phyloP scores from a whole-genome alignment of 2,329 filamentous ascomycete species.

The Botrytis tulipae region DNA sequence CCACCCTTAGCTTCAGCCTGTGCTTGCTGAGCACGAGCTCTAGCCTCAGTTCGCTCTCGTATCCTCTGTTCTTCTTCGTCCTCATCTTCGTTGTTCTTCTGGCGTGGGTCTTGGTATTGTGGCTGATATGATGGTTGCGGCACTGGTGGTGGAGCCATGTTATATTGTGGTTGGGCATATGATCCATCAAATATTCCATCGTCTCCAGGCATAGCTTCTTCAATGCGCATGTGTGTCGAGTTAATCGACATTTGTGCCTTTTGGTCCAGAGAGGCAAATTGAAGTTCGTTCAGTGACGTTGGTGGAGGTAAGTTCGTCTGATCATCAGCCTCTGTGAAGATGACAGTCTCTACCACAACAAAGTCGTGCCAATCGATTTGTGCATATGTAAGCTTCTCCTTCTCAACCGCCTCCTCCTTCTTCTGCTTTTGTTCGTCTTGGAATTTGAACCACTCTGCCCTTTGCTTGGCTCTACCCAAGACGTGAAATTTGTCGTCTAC shows the following conservation, averaged over 20 bases:
- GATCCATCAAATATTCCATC: slow-evolving; percentile 59
- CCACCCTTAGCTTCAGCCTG: slow-evolving; percentile 73
- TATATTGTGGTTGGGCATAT: slow-evolving; percentile 42
- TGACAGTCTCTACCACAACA: slow-evolving; percentile 88
- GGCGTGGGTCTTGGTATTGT: slow-evolving; percentile 35
- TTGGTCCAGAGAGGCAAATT: slow-evolving; percentile 92
- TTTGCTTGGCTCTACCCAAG: slow-evolving; percentile 75
- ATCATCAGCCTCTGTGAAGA: slow-evolving; percentile 88
- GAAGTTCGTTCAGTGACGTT: slow-evolving; percentile 84
- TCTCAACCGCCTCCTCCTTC: slow-evolving; percentile 83
- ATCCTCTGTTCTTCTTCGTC: slow-evolving; percentile 64
- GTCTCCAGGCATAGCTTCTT: slow-evolving; percentile 89
- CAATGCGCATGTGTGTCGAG: slow-evolving; percentile 74
- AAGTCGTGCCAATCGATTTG: slow-evolving; percentile 99
- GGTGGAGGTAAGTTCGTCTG: slow-evolving; percentile 82
- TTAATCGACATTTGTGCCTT: slow-evolving; percentile 87
- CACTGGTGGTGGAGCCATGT: slow-evolving; percentile 43
- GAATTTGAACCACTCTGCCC: slow-evolving; percentile 83
- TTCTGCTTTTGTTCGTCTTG: slow-evolving; percentile 83
- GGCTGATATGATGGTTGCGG: slow-evolving; percentile 39
- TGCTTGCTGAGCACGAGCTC: slow-evolving; percentile 67
- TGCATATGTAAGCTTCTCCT: slow-evolving; percentile 72
- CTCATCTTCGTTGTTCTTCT: slow-evolving; percentile 45
- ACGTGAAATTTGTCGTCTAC: slow-evolving; percentile 77
- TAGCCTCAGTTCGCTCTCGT: slow-evolving; percentile 59